Evolutionary conservation across 495 filamentous ascomycete species (phyloP).

Genomic region (Aspergillus cavernicola): DNA sequence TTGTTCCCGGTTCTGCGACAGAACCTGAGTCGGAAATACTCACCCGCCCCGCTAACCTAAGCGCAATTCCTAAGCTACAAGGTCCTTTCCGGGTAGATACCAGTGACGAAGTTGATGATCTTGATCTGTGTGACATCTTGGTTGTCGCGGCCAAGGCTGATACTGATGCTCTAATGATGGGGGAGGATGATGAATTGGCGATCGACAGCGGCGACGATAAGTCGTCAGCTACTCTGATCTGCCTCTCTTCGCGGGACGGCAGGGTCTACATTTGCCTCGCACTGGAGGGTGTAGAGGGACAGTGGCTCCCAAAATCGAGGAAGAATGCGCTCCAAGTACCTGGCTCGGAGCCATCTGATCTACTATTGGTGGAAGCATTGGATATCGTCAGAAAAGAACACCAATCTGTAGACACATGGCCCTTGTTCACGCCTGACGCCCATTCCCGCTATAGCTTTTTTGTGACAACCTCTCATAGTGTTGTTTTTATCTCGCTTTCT

Average conservation of each 20-base stretch:
- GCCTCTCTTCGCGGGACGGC: conserved; percentile 68
- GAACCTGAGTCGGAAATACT: conserved; percentile 63
- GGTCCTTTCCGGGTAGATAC: conserved; percentile 75
- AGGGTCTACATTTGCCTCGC: conserved; percentile 77
- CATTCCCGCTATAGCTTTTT: conserved; percentile 75
- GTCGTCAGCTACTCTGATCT: conserved; percentile 68
- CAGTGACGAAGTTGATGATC: conserved; percentile 60
- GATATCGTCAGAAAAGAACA: conserved; percentile 56
- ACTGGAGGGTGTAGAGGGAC: conserved; percentile 72
- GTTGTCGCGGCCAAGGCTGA: conserved; percentile 52
- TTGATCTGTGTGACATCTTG: conserved; percentile 63
- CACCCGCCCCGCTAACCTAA: conserved; percentile 63
- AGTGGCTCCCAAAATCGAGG: conserved; percentile 72
- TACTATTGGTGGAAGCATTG: conserved; percentile 51
- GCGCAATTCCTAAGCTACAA: conserved; percentile 73
- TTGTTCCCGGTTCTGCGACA: conserved; percentile 20
- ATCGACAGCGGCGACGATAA: conserved; percentile 55
- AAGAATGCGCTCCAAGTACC: conserved; percentile 39
- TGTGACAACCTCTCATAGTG: conserved; percentile 66
- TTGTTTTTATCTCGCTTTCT: conserved; percentile 65
- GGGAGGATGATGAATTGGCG: conserved; percentile 47
- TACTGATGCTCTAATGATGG: conserved; percentile 48
- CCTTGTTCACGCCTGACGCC: conserved; percentile 69
- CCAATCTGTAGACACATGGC: conserved; percentile 55
- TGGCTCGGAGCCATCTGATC: conserved; percentile 38